These are phyloP conservation scores for Trametes maxima DNA, from an alignment of 768 basidiomycete genomes.

Conservation along the genomic window DNA sequence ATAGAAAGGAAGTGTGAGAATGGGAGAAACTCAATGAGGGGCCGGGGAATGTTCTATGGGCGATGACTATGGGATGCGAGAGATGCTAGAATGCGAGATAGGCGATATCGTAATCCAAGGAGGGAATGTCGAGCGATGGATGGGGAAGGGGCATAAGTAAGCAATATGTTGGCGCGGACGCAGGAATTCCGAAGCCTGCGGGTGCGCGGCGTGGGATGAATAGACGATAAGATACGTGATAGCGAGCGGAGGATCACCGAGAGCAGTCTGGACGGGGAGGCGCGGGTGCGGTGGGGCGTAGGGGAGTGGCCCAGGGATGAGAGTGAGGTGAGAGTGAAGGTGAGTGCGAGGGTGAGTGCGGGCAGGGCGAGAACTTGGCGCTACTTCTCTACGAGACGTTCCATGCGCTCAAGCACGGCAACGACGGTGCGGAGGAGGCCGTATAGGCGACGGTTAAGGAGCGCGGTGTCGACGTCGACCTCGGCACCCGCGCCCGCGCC, in stretches of 20 bases:
- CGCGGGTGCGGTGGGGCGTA: too few species aligned
- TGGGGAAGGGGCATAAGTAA: not conserved
- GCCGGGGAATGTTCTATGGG: too few species aligned
- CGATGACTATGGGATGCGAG: not conserved
- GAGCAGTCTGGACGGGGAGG: not conserved
- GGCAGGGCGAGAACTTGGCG: not conserved
- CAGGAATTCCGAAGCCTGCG: not conserved
- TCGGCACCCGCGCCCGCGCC: conserved; percentile 21
- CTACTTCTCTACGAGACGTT: conserved; percentile 44
- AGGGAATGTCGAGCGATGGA: not conserved
- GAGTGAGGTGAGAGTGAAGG: not conserved
- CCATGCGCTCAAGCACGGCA: conserved; percentile 66
- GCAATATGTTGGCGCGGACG: not conserved
- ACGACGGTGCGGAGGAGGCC: conserved; percentile 64
- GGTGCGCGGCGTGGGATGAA: too few species aligned
- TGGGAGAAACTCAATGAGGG: too few species aligned
- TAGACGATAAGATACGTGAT: not conserved
- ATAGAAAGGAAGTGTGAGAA: not conserved
- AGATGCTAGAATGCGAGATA: not conserved
- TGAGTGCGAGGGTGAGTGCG: not conserved
- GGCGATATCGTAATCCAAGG: not conserved
- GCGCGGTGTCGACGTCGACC: conserved; percentile 14
- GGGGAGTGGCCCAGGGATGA: not conserved
- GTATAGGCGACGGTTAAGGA: conserved; percentile 62
- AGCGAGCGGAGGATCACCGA: not conserved